phyloP scores from a whole-genome alignment of 2,329 filamentous ascomycete genomes.

The Penicillium sumatraense region DNA sequence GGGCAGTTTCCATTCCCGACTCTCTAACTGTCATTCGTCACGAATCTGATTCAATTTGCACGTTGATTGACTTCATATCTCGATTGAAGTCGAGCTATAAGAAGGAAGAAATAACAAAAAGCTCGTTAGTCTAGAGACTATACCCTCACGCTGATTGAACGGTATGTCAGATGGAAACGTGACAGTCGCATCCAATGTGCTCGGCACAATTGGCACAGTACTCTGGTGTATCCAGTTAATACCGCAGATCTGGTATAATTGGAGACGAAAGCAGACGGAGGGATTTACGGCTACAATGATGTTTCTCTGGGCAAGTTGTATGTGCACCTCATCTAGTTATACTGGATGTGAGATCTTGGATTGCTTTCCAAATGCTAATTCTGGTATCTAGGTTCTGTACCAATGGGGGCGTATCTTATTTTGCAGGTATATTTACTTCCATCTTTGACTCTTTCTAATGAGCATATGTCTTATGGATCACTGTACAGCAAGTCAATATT shows the following conservation, averaged over 20 bases:
- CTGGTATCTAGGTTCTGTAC: constrained; percentile 43
- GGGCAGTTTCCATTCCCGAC: no score
- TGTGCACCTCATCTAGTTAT: constrained; percentile 8
- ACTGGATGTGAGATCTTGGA: background rate
- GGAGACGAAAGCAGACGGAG: constrained; percentile 64
- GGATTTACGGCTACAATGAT: constrained; percentile 66
- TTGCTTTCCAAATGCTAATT: background rate
- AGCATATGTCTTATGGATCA: no score
- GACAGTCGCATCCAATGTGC: constrained; percentile 17
- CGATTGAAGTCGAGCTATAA: no score
- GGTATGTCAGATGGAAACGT: constrained; percentile 11
- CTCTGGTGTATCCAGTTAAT: constrained; percentile 48
- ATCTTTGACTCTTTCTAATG: constrained; percentile 27
- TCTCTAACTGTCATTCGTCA: no score
- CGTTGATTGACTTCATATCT: no score
- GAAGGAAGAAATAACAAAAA: background rate
- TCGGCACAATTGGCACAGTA: constrained; percentile 48
- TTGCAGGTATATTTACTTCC: constrained; percentile 51
- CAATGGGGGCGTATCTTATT: constrained; percentile 58
- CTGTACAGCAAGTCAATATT: constrained; percentile 57
- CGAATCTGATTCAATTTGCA: no score
- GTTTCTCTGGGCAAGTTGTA: constrained; percentile 64
- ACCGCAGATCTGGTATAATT: constrained; percentile 65
- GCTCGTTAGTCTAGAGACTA: background rate
- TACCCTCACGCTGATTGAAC: background rate